phyloP scores from a whole-genome alignment of 371 early-diverging fungal species.

The Rhizopus delemar region DNA sequence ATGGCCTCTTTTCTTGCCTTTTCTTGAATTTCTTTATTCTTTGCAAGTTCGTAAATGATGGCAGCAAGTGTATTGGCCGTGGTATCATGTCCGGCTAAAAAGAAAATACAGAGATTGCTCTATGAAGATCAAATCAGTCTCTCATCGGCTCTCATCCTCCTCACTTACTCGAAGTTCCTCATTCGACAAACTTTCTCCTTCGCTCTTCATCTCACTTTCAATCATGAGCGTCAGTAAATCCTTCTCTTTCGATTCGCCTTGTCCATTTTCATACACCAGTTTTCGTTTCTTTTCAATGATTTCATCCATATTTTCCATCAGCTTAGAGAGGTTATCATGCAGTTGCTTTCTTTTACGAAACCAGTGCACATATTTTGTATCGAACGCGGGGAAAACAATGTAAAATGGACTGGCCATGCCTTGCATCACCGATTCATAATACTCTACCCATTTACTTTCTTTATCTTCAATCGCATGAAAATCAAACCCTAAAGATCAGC shows the following conservation, averaged over 20 bases:
- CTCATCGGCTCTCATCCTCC: not conserved
- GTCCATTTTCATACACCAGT: constrained; percentile 26
- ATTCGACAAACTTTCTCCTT: constrained; percentile 25
- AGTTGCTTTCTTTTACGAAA: constrained; percentile 16
- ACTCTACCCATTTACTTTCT: constrained; percentile 28
- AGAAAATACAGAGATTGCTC: constrained; percentile 31
- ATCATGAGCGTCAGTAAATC: constrained; percentile 61
- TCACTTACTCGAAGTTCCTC: constrained; percentile 44
- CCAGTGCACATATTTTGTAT: constrained; percentile 23
- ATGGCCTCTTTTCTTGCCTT: constrained; percentile 54
- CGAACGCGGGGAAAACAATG: constrained; percentile 53
- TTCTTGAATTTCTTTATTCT: constrained; percentile 51
- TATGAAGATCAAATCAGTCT: not conserved
- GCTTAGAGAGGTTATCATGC: constrained; percentile 18
- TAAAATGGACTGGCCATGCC: constrained; percentile 36
- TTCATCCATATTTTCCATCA: constrained; percentile 20
- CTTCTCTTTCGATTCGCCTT: constrained; percentile 31
- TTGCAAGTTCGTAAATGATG: constrained; percentile 46
- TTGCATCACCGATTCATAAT: constrained; percentile 28
- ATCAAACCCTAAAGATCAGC: constrained; percentile 26
- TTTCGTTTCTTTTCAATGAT: constrained; percentile 45
- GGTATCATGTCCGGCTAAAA: constrained; percentile 57
- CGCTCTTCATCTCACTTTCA: constrained; percentile 42
- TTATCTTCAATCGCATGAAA: constrained; percentile 31
- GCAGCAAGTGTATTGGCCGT: constrained; percentile 51